Evolutionary conservation across 164 flowering plant genomes (phyloP), one percentile per base, ranked within the genome.

Genomic region (Annona cherimola): DNA sequence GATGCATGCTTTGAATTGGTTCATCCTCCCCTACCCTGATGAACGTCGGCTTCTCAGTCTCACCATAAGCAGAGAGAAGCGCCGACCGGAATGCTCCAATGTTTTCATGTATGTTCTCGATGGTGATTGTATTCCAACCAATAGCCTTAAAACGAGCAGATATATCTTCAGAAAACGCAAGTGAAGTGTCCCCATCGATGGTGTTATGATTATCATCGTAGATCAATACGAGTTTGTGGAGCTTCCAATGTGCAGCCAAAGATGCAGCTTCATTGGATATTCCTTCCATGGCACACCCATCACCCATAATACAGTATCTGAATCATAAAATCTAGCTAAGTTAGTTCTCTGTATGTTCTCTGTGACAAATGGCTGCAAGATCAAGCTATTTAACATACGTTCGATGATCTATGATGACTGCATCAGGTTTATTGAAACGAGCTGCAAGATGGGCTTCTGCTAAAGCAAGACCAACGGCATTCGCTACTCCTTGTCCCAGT

Each of bases 281-380:
- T 35, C 89, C 89, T 70, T 88, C 91, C 89, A 87, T 86, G n/a
- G 82, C 82, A 78, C 89, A 88, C 0, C 89, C 89, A 80, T 88
- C 91, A 55, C 88, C 89, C 83, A 88, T 76, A 18, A 87, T 84
- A 59, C 84, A 81, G 76, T 74, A 87, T 63, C 91, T 87, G 69
- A 20, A 50, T 6, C 4, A 54, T 42, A 61, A 60, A 19, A 68
- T 35, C 57, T 50, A 50, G 14, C 57, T 7, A 50, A 50, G 14
- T 50, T 16, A 50, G 57, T 16, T 50, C 57, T 50, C 57, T 16
- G 14, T 50, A 50, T 16, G 14, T 5, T 50, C 57, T 50, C 57
- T 16, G 9, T 16, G 14, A 50, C 11, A 1, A 50, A 50, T 9
- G 35, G 4, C 1, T 67, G 1, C 16, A 16, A 35, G 14, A 50